Base-by-base conservation (phyloP, 441 rosid genomes). In the Pelargonium citronellum region DNA sequence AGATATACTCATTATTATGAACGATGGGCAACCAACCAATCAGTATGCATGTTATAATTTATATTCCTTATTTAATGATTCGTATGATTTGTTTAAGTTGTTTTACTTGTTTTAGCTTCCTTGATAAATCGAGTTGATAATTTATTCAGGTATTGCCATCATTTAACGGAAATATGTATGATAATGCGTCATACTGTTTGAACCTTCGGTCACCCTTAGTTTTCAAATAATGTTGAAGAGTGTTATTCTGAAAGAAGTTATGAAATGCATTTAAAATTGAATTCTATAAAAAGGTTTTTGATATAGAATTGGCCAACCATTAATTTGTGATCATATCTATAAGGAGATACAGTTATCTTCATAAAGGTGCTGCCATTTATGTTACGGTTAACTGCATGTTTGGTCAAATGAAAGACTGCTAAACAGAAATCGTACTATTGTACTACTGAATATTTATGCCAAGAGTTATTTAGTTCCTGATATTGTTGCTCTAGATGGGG, bases 21-120 rank as follows among this genome's bases (percentile, higher is more conserved):
- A 13, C 53, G 53, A 6, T 46, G 53, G 53, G 53, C 53, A 9
- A 46, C 3, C 53, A 46, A 46, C 78, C 98, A 95, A 81, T 77
- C 77, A 64, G 99, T 95, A 86, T 64, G 90, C 74, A 68, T 69
- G 19, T 46, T 13, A 46, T 13, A 46, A 46, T 55, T 55, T 16
- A 3, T 10, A 17, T 55, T 55, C 51, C 13, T 46, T 13, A 11
- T 46, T 46, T 8, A 46, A 3, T 55, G 22, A 16, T 16, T 16
- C 24, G 17, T 53, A 24, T 17, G 62, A 12, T 55, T 22, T 16
- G 24, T 22, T 22, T 22, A 22, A 55, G 62, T 17, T 55, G 3
- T 15, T 51, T 51, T 51, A 51, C 7, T 15, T 5, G 4, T 15
- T 6, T 8, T 13, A 8, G 24, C 11, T 46, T n/a, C 2, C 13